Base-by-base conservation (phyloP, 1,139 yeast genomes). In the Geotrichum aggregatum region DNA sequence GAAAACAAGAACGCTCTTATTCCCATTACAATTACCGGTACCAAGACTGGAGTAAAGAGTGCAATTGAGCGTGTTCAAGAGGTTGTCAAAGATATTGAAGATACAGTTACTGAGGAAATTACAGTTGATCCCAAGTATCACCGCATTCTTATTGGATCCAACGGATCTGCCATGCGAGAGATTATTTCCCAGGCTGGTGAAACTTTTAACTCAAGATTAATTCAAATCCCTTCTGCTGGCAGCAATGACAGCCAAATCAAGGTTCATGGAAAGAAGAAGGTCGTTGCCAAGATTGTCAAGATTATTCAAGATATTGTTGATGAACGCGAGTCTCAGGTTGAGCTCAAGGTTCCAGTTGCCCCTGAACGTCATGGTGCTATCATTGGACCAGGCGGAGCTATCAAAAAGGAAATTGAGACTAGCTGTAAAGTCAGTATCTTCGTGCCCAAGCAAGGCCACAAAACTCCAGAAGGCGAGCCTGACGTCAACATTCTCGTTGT, bases 361-460 rank as follows among this genome's bases (percentile, higher is more conserved):
- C 80, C 82, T 67, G 86, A 83, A 54, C 84, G 84, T 66, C 94
- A 87, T 63, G 80, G 89, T 62, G 75, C 82, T 21, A 67, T 92
- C 56, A 82, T 92, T 68, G 98, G 98, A 38, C 82, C 91, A 42
- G 83, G 83, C 56, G 98, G 98, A 41, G 66, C 81, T 13, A 77
- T 79, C 54, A 87, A 92, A 71, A 84, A 84, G 61, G 76, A 79
- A 10, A 71, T 89, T 58, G 95, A 89, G 72, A 74, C 77, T 24
- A 87, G 84, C 61, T 86, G 76, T 68, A 73, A 75, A 14, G 92
- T 87, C 47, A 66, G 70, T 28, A 71, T 92, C 54, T 76, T 74
- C 49, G 79, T 92, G 64, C 98, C 98, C 58, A 78, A 59, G 45
- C 61, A 61, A 54, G 66, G 80, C 65, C 55, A 62, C 76, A 79